Evolutionary conservation across 768 basidiomycete genomes (phyloP), one percentile per base, ranked within the genome.

Genomic region (Termitomyces sp.): DNA sequence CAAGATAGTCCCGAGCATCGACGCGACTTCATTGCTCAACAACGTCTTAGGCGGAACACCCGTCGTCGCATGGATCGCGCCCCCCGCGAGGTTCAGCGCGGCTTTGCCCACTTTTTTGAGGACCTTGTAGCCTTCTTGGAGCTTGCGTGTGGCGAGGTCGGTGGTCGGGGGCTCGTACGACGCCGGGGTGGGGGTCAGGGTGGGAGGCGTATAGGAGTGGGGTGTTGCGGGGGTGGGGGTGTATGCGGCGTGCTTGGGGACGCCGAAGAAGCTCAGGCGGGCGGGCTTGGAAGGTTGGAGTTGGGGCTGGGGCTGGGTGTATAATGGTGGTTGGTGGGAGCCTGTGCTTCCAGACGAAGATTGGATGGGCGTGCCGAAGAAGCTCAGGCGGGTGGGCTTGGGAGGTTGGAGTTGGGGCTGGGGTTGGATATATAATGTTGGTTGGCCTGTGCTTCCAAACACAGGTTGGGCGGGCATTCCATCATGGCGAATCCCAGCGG

Each of bases 81-180:
- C 57, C 6, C 61, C 60, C 1, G 63, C 60, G 6, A 64, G 30
- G 42, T 60, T 64, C 43, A 60, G 41, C 9, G 62, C 58, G 5
- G 45, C 47, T 23, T 60, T 59, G 1, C 56, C 49, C 8, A 57
- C 19, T 44, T 48, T 56, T 21, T 52, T 59, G 19, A 60, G 48
- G 9, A 26, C 48, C 37, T 62, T 59, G 56, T 54, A 35, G 0
- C 55, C 55, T 41, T 48, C 42, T 30, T 53, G 59, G 1, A 63
- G 60, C 55, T 63, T 60, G 26, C 61, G 58, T 33, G 61, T 57
- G 1, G 62, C 60, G 14, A 57, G 35, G 14, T 63, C 54, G 3
- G 62, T 33, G 1, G 60, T 50, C 26, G 61, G 56, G 10, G 53
- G 53, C 38, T 56, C 53, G 47, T 26, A 55, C n/a, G 30, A 12